Percentiles rank a stretch among this genome's conserved stretches.
Conservation (phyloP, 257 asterid species). For the Przewalskia tangutica region DNA sequence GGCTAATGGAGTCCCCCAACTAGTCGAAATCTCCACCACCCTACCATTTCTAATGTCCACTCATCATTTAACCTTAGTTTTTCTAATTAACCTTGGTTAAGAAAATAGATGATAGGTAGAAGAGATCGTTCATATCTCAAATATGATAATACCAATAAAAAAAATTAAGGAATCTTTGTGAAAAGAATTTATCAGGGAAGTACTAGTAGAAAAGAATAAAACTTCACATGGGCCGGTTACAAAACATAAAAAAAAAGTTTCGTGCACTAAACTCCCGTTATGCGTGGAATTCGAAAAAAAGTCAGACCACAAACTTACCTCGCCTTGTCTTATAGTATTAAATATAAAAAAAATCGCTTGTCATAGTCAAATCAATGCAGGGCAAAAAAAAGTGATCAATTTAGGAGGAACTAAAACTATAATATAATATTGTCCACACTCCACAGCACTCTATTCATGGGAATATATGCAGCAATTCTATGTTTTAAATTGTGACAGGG, state of each 20-base stretch:
- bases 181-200: not conserved
- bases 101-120: not conserved
- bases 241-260: too few relatives aligned
- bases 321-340: too few relatives aligned
- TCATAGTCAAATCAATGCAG: not conserved
- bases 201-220: too few relatives aligned
- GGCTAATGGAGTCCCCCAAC: not conserved
- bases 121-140: not conserved
- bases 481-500: too few relatives aligned
- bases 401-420: not conserved
- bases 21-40: not conserved
- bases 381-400: not conserved
- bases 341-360: not conserved
- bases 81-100: too few relatives aligned
- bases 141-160: not conserved
- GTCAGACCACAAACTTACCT: fast-evolving
- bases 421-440: too few relatives aligned
- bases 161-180: not conserved
- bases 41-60: not conserved
- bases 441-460: not conserved
- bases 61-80: too few relatives aligned
- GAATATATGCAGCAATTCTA: not conserved
- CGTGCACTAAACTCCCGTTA: too few relatives aligned
- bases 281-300: fast-evolving
- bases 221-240: too few relatives aligned